These are phyloP conservation scores for Didymella arachidicola DNA, from an alignment of 2,329 filamentous ascomycete species.

Conservation along the genomic window DNA sequence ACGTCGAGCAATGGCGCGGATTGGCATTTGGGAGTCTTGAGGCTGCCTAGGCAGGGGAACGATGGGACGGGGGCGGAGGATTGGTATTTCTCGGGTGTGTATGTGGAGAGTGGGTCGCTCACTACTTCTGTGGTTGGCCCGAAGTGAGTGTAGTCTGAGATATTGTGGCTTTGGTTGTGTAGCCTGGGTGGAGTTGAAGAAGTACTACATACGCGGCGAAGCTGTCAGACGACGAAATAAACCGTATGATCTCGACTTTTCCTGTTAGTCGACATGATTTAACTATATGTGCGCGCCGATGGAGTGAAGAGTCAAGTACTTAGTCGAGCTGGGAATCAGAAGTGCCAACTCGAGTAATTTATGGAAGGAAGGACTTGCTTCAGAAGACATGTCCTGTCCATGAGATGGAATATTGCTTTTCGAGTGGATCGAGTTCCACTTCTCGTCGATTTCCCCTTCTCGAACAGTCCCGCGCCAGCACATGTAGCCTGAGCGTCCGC, in stretches of 20 bases:
- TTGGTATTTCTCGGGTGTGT: conserved; percentile 76
- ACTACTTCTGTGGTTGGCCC: conserved; percentile 46
- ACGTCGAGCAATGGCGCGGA: conserved; percentile 73
- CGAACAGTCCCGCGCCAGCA: background rate
- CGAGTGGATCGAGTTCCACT: background rate
- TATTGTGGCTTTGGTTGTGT: too few species aligned
- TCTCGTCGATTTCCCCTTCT: background rate
- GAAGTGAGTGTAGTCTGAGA: conserved; percentile 1
- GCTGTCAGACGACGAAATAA: too few species aligned
- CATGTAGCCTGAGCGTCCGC: background rate
- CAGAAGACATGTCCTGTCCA: background rate
- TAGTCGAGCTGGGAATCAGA: background rate
- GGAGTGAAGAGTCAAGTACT: background rate
- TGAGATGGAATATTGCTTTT: background rate
- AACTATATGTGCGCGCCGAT: too few species aligned
- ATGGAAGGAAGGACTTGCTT: background rate
- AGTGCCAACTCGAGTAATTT: too few species aligned
- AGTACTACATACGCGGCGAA: too few species aligned
- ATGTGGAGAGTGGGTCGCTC: conserved; percentile 67
- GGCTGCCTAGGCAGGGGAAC: conserved; percentile 66
- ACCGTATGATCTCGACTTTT: too few species aligned
- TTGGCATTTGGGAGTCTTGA: conserved; percentile 75
- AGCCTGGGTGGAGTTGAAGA: too few species aligned
- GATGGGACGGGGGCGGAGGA: conserved; percentile 65
- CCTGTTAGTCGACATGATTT: too few species aligned